Evolutionary conservation across 768 basidiomycete genomes (phyloP), one percentile per base, ranked within the genome.

Genomic region (Brasilioporus rufonigricans): DNA sequence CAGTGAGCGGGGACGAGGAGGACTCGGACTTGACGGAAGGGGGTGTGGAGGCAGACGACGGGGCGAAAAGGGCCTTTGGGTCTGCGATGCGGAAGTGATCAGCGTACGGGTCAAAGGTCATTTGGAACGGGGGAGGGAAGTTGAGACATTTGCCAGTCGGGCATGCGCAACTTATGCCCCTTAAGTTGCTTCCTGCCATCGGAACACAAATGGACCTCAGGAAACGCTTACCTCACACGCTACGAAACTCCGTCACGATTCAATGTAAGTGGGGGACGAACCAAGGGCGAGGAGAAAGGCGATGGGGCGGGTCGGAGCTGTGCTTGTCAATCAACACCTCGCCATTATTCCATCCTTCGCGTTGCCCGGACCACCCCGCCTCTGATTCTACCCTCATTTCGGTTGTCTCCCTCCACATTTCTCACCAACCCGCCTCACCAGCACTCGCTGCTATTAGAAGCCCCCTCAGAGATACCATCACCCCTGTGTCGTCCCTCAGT

Each of bases 1-100:
- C 61, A 32, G 53, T 57, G 44, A 60, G 59, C 1, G 64, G 60
- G 0, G 68, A 55, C 4, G 67, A 60, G 29, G 65, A 63, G 1
- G 59, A 52, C 51, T 70, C 69, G 9, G 71, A 71, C 55, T 70
- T 70, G 19, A 70, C 63, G 16, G 69, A 65, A 18, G 57, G 62
- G 1, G 49, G 49, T 1, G 67, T 24, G 24, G 59, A 51, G 33
- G 33, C 33, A 33, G 33, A 19, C 21, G 58, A 33, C 7, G 32
- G 31, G 5, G 27, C 2, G 13, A 55, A 44, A 8, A 44, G 41
- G 12, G 27, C 12, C 1, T 45, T 41, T 27, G 50, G 13, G 46
- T 65, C 60, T 60, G 65, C 1, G 47, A 62, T 44, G 43, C 19
- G 56, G 44, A 57, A 27, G 11, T 10, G 44, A 55, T 67, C 65